A percentile compares a stretch with the other conserved stretches of the same genome.
Evolutionary conservation across 306 rosid species (phyloP).

Genomic region (Sphenostylis stenocarpa): DNA sequence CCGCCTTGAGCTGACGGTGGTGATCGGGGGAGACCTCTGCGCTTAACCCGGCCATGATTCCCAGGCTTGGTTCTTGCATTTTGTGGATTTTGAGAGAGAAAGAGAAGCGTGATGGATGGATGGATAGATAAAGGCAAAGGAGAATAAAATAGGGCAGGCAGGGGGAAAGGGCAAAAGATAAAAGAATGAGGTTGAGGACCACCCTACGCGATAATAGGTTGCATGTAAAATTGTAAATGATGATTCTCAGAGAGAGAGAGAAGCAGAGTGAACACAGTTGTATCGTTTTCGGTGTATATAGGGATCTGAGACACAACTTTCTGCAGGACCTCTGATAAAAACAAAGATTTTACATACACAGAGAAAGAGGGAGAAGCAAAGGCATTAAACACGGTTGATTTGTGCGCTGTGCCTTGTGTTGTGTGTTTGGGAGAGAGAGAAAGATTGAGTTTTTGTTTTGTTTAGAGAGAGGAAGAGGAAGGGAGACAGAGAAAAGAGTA

Average conservation of each 20-base stretch:
- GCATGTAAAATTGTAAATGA: neutral
- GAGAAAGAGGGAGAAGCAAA: conserved; percentile 40
- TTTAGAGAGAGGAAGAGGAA: neutral
- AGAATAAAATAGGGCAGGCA: neutral
- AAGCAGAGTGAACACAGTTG: neutral
- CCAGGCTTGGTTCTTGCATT: conserved; percentile 81
- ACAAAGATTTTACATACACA: conserved; percentile 64
- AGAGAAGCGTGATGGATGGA: neutral
- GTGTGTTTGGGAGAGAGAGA: neutral
- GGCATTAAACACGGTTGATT: conserved; percentile 21
- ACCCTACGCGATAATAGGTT: conserved; percentile 22
- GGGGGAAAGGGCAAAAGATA: neutral
- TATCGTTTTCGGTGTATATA: conserved; percentile 45
- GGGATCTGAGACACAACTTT: conserved; percentile 88
- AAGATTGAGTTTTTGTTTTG: conserved; percentile 28
- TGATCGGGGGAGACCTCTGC: conserved; percentile 44
- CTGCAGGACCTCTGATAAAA: conserved; percentile 55
- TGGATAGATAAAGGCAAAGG: neutral
- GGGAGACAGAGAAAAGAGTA: neutral
- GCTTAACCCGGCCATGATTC: conserved; percentile 55
- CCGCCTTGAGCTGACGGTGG: conserved; percentile 66
- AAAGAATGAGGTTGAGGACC: conserved; percentile 42
- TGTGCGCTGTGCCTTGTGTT: neutral
- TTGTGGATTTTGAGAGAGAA: neutral
- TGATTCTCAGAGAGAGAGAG: neutral